Evolutionary conservation across 495 filamentous ascomycete genomes (phyloP).

Genomic region (Parathielavia appendiculata): DNA sequence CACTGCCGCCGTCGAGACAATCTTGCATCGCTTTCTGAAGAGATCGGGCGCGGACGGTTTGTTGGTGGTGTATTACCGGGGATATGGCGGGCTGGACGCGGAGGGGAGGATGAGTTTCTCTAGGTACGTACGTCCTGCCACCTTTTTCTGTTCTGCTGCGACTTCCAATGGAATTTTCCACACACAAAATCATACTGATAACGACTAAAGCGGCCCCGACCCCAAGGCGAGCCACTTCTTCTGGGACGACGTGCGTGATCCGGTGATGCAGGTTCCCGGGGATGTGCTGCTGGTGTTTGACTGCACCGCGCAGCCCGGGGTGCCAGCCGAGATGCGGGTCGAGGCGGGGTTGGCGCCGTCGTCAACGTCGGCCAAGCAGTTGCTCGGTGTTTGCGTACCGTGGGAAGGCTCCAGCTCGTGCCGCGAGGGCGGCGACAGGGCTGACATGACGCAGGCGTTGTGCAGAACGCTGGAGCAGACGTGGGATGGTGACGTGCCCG

Average conservation of each 20-base stretch:
- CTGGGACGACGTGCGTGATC: conserved; percentile 31
- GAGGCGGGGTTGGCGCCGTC: conserved; percentile 20
- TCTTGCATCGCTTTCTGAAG: conserved; percentile 23
- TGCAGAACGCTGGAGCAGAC: conserved; percentile 20
- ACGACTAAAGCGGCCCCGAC: not conserved
- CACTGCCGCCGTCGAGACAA: conserved; percentile 26
- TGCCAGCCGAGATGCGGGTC: conserved; percentile 12
- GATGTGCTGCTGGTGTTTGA: conserved; percentile 29
- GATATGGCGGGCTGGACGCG: conserved; percentile 19
- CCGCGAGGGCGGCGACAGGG: not conserved
- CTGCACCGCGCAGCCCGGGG: conserved; percentile 17
- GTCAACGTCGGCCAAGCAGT: conserved; percentile 22
- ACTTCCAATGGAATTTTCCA: not conserved
- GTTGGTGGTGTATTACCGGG: conserved; percentile 27
- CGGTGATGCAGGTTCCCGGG: conserved; percentile 21
- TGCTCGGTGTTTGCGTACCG: conserved; percentile 25
- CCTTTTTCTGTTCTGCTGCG: not conserved
- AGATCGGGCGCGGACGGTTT: conserved; percentile 9
- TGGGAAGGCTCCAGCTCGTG: not conserved
- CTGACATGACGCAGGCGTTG: conserved; percentile 20
- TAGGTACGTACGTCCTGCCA: conserved; percentile 13
- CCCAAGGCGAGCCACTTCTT: conserved; percentile 17
- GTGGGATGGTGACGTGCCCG: not conserved
- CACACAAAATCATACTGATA: not conserved
- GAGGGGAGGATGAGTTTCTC: conserved; percentile 25